Base-by-base conservation (phyloP, 306 rosid species). In the Ormosia emarginata region DNA sequence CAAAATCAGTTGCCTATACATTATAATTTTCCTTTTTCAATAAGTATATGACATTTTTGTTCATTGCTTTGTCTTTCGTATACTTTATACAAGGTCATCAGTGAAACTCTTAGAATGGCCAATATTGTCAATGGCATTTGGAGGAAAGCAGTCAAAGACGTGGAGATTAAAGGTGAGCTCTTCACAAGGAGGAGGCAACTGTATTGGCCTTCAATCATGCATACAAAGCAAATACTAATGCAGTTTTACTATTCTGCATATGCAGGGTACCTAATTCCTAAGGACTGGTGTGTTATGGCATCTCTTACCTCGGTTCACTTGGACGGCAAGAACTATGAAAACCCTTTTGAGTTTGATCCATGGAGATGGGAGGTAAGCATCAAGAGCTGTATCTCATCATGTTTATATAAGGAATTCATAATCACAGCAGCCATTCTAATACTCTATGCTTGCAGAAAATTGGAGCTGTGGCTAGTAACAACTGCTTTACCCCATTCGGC, bases 21-120 rank as follows among this genome's bases (percentile, higher is more conserved):
- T 41, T 32, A n/a, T 41, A n/a, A 15, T 14, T 71, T 15, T 44
- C 14, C 56, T 13, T 33, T 13, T 57, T 4, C 3, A 29, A 9
- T 17, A 29, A 34, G 39, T 12, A 15, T 3, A 9, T 41, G 52
- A 4, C 18, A 49, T 55, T 44, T 84, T 4, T 58, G 24, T 69
- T 44, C 4, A 34, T 58, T 58, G 33, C 9, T 76, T 43, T 69
- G 50, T 36, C 61, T 40, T 67, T 39, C 50, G 67, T 56, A 32
- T 50, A 9, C 37, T 74, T 68, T 34, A 58, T 43, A 2, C 12
- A 67, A 95, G 99, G 99, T 93, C 57, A 93, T 95, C 7, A 93
- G 91, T 73, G 99, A 95, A 86, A 95, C 98, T 55, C 95, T 95
- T 61, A 88, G 98, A 90, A 83, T 95, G 90, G 93, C 97, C 67